Conservation (phyloP, 768 basidiomycete species). For the Hortiboletus campestris region DNA sequence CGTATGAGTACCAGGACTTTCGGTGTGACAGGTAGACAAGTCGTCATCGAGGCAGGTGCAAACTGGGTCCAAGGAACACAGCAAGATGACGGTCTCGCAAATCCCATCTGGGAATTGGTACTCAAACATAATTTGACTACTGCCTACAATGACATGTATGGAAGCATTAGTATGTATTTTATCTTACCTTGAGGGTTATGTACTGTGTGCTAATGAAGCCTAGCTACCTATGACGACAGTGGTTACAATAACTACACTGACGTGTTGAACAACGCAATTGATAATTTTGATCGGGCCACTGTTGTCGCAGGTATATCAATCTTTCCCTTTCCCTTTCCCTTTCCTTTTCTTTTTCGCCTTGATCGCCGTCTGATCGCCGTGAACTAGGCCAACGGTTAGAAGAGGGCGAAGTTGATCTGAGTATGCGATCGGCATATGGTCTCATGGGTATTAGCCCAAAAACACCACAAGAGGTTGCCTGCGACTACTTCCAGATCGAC, state of each 20-base stretch:
- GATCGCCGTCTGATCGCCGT: slow-evolving; percentile 35
- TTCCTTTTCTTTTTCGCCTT: slow-evolving; percentile 46
- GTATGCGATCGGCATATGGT: slow-evolving; percentile 52
- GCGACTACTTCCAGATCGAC: slow-evolving; percentile 58
- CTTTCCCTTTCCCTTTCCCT: too few species aligned
- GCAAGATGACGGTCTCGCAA: slow-evolving; percentile 45
- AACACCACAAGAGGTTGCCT: slow-evolving; percentile 45
- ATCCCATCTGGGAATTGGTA: slow-evolving; percentile 60
- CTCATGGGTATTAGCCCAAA: slow-evolving; percentile 46
- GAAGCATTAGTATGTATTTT: slow-evolving; percentile 41
- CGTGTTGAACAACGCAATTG: slow-evolving; percentile 39
- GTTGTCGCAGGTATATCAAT: slow-evolving; percentile 41
- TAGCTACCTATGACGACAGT: slow-evolving; percentile 54
- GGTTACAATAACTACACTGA: slow-evolving; percentile 50
- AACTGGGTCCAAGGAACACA: slow-evolving; percentile 64
- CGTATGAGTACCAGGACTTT: slow-evolving; percentile 51
- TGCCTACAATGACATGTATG: slow-evolving; percentile 43
- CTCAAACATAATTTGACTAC: slow-evolving; percentile 53
- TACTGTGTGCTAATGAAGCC: not conserved
- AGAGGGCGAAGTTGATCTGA: slow-evolving; percentile 46
- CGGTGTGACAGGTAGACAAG: slow-evolving; percentile 36
- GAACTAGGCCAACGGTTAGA: slow-evolving; percentile 13
- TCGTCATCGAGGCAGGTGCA: slow-evolving; percentile 54
- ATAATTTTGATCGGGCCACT: slow-evolving; percentile 42
- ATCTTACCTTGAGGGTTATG: not conserved